phyloP scores from a whole-genome alignment of 2,329 filamentous ascomycete species.

The Phymatotrichopsis omnivora region DNA sequence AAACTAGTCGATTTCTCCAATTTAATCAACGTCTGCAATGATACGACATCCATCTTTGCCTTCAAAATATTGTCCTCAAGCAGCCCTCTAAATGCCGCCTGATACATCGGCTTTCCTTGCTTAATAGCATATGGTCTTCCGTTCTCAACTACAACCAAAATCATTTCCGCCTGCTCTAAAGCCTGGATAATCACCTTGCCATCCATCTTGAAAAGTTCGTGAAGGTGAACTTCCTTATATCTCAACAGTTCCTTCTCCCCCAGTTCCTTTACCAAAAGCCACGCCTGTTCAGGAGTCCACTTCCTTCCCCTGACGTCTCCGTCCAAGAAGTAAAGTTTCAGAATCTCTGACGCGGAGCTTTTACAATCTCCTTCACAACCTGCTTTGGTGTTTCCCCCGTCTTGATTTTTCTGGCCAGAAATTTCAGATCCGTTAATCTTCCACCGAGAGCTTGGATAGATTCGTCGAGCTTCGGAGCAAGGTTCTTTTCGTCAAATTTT shows the following conservation, averaged over 20 bases:
- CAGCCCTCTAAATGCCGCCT: conserved; percentile 61
- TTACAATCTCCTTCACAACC: conserved; percentile 83
- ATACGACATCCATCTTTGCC: conserved; percentile 35
- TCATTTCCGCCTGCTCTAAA: conserved; percentile 76
- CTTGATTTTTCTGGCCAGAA: conserved; percentile 80
- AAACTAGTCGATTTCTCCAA: conserved; percentile 42
- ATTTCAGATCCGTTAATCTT: conserved; percentile 89
- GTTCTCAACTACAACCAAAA: conserved; percentile 60
- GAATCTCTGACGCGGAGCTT: conserved; percentile 77
- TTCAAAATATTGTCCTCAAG: conserved; percentile 29
- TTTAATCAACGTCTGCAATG: conserved; percentile 40
- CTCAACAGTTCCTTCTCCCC: conserved; percentile 56
- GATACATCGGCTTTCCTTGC: conserved; percentile 77
- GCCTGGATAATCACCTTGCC: conserved; percentile 68
- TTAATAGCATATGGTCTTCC: conserved; percentile 69
- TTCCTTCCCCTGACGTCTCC: conserved; percentile 42
- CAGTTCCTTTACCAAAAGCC: conserved; percentile 74
- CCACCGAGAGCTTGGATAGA: conserved; percentile 78
- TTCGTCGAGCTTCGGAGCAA: conserved; percentile 58
- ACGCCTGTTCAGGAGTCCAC: conserved; percentile 81
- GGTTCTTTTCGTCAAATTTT: conserved; percentile 29
- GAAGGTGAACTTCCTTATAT: conserved; percentile 77
- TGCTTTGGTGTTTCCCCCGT: conserved; percentile 71
- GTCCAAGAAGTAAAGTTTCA: conserved; percentile 82
- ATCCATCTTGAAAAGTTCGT: conserved; percentile 60